These are phyloP conservation scores for Apiotrichum mycotoxinovorans DNA, from an alignment of 1,284 basidiomycete genomes.

Conservation along the genomic window DNA sequence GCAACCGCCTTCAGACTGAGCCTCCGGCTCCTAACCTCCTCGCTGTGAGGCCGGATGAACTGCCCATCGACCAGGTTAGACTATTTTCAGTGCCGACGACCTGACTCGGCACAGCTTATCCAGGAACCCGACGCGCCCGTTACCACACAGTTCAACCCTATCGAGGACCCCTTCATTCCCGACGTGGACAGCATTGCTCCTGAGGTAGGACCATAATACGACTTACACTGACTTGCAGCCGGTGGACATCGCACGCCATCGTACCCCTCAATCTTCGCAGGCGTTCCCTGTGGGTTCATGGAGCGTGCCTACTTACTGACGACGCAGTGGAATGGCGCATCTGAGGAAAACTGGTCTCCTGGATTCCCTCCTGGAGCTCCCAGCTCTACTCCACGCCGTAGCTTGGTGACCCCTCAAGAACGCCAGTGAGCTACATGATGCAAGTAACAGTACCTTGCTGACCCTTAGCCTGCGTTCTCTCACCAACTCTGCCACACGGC, in stretches of 20 bases:
- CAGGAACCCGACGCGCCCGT: neutral
- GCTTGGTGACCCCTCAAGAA: slow-evolving; percentile 40
- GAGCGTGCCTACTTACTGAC: neutral
- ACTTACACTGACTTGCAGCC: neutral
- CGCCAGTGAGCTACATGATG: slow-evolving; percentile 20
- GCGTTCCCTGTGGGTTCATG: neutral
- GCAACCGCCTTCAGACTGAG: neutral
- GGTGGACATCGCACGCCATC: neutral
- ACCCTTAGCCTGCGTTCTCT: slow-evolving; percentile 3
- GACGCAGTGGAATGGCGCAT: neutral
- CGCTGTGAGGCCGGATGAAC: neutral
- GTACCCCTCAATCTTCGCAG: neutral
- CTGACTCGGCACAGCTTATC: neutral
- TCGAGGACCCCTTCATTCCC: no score
- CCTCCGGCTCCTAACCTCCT: neutral
- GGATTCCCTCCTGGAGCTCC: neutral
- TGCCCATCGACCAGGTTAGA: neutral
- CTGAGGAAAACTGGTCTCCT: no score
- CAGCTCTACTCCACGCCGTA: slow-evolving; percentile 17
- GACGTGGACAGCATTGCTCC: no score
- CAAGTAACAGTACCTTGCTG: neutral
- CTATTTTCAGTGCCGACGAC: no score
- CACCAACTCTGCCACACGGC: neutral
- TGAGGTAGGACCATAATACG: no score
- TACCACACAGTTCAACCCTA: no score